These are phyloP conservation scores for Vigna unguiculata DNA, from an alignment of 306 rosid species.

Conservation along the genomic window DNA sequence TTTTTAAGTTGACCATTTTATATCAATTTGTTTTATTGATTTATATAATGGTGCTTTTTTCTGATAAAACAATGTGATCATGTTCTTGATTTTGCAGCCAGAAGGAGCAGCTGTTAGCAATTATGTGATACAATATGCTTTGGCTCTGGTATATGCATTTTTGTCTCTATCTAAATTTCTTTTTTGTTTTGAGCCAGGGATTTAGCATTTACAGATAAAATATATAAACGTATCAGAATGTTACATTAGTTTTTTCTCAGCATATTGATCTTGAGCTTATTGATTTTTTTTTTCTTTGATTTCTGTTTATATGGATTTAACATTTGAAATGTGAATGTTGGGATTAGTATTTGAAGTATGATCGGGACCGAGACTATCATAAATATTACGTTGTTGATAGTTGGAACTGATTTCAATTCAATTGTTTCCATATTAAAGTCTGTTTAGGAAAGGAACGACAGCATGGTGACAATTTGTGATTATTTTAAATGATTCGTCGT, in stretches of 20 bases:
- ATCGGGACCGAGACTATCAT: constrained; percentile 19
- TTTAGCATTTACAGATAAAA: constrained; percentile 31
- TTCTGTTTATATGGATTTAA: constrained; percentile 24
- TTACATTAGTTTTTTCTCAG: constrained; percentile 24
- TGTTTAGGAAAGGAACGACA: constrained; percentile 4
- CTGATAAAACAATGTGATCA: constrained; percentile 38
- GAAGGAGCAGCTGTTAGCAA: constrained; percentile 94
- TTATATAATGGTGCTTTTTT: constrained; percentile 2
- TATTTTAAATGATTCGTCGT: not conserved
- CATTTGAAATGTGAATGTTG: constrained; percentile 4
- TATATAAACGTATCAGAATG: constrained; percentile 11
- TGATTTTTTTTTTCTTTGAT: not conserved
- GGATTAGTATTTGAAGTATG: constrained; percentile 22
- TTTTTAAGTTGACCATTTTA: constrained; percentile 5
- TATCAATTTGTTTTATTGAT: not conserved
- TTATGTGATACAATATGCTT: constrained; percentile 94
- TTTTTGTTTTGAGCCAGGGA: constrained; percentile 23
- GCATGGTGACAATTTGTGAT: constrained; percentile 10
- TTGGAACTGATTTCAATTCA: constrained; percentile 12
- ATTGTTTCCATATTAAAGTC: not conserved
- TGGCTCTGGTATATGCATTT: constrained; percentile 81
- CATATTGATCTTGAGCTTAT: not conserved
- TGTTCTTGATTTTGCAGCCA: constrained; percentile 70
- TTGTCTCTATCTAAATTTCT: constrained; percentile 11
- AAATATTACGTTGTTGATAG: constrained; percentile 7